Percentiles rank a stretch among this genome's conserved stretches.
phyloP scores from a whole-genome alignment of 2,329 filamentous ascomycete genomes.

The Aureobasidium sp. region DNA sequence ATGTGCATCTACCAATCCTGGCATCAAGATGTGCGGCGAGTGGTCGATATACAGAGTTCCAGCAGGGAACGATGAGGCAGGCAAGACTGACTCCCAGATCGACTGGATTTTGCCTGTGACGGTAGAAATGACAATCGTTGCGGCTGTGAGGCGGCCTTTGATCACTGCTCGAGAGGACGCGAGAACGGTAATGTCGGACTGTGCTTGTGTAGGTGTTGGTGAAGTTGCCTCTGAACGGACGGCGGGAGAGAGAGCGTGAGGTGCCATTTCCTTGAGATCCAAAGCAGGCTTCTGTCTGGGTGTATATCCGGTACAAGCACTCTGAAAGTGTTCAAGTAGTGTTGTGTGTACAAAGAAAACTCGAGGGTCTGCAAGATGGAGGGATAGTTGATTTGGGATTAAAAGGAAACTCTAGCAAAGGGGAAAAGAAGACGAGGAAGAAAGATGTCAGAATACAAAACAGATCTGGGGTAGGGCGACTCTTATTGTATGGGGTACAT shows the following conservation, averaged over 20 bases:
- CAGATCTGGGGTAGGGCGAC: conserved; percentile 7
- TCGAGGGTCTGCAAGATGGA: background rate
- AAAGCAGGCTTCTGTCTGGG: background rate
- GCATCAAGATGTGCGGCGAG: conserved; percentile 74
- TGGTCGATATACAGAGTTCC: conserved; percentile 72
- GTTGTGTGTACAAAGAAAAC: background rate
- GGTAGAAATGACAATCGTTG: conserved; percentile 72
- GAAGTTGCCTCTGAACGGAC: background rate
- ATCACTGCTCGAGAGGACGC: conserved; percentile 78
- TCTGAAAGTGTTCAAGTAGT: background rate
- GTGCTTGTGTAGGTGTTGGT: background rate
- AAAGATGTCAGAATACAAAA: background rate
- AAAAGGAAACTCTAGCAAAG: background rate
- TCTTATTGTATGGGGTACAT: conserved; percentile 11
- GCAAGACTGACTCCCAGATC: conserved; percentile 66
- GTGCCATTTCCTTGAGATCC: conserved; percentile 4
- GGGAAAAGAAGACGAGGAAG: background rate
- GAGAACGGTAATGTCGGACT: conserved; percentile 45
- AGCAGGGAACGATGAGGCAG: conserved; percentile 62
- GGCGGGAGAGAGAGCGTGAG: conserved; percentile 8
- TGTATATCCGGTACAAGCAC: background rate
- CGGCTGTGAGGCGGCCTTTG: conserved; percentile 66
- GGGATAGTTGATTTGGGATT: background rate
- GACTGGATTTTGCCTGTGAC: conserved; percentile 75
- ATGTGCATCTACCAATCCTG: conserved; percentile 90